A percentile compares a stretch with the other conserved stretches of the same genome.
Evolutionary conservation across 306 rosid genomes (phyloP).

Genomic region (Vicia faba): DNA sequence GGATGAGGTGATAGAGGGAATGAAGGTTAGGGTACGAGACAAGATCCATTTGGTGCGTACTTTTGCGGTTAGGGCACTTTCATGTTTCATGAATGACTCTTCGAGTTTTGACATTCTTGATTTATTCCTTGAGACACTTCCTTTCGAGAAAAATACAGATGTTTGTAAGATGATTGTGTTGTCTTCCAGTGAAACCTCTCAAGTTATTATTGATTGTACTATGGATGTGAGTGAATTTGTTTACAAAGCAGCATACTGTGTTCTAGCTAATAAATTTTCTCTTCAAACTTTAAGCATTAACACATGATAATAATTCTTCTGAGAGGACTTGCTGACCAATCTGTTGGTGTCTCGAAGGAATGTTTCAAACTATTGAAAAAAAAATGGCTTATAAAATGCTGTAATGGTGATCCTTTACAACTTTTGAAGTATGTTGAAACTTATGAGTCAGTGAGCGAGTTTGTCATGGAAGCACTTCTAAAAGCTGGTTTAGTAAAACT

Average conservation of each 20-base stretch:
- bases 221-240: slow-evolving; percentile 89
- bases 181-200: slow-evolving; percentile 74
- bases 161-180: slow-evolving; percentile 81
- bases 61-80: too few relatives aligned
- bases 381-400: too few relatives aligned
- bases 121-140: too few relatives aligned
- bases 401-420: too few relatives aligned
- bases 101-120: too few relatives aligned
- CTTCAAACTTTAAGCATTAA: slow-evolving; percentile 97
- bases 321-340: slow-evolving; percentile 94
- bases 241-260: slow-evolving; percentile 81
- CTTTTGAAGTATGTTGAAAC: slow-evolving; percentile 99
- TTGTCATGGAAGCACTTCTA: slow-evolving; percentile 73
- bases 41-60: too few relatives aligned
- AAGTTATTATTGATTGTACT: slow-evolving; percentile 80
- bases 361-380: slow-evolving; percentile 87
- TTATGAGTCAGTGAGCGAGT: slow-evolving; percentile 81
- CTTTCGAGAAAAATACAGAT: too few relatives aligned
- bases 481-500: slow-evolving; percentile 65
- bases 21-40: too few relatives aligned
- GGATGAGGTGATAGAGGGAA: too few relatives aligned
- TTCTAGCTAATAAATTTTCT: slow-evolving; percentile 89
- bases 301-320: slow-evolving; percentile 72
- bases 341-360: slow-evolving; percentile 76
- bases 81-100: too few relatives aligned